Evolutionary conservation across 2,329 filamentous ascomycete genomes (phyloP), one percentile per base, ranked within the genome.

Genomic region (Simplicillium sp.): DNA sequence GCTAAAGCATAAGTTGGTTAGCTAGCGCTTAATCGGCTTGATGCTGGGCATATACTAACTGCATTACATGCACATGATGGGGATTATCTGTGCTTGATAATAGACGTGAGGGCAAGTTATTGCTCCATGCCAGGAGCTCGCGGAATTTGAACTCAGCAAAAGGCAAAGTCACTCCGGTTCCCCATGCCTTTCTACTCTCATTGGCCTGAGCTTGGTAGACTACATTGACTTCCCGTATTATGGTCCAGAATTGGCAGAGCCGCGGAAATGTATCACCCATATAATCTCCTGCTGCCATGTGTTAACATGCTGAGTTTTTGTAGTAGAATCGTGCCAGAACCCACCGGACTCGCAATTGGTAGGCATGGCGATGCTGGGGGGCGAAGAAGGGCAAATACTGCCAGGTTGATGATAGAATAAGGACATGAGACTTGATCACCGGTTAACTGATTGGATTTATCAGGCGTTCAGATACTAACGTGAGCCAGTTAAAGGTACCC

Each of bases 61-160:
- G 57, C 13, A 66, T 55, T 1, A 62, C 49, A 4, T 55, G 44
- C 3, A 64, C 58, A 42, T 65, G 54, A 36, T 63, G 58, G 1
- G 58, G 48, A 14, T 46, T 56, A 4, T 48, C 37, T 3, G 57
- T 48, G 7, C 37, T 44, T 11, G 53, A 52, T 13, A 50, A 38
- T 16, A 64, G 41, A 1, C 43, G 41, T 5, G 44, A 17, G 0
- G 59, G 57, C 11, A 67, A 40, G 2, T 44, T 51, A 14, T 62
- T 57, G 6, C 50, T 53, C 61, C 62, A 66, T 1, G 56, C 54
- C 12, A 67, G 50, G 0, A 67, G 48, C 44, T 66, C 60, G 4
- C 59, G 59, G 39, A 58, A 67, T 14, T 60, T 62, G 34, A 52
- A 53, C 44, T 66, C 62, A 1, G 57, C 56, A 36, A 62, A 56